These are phyloP conservation scores for Limnanthes douglasii DNA, from an alignment of 345 rosid genomes.

Conservation along the genomic window DNA sequence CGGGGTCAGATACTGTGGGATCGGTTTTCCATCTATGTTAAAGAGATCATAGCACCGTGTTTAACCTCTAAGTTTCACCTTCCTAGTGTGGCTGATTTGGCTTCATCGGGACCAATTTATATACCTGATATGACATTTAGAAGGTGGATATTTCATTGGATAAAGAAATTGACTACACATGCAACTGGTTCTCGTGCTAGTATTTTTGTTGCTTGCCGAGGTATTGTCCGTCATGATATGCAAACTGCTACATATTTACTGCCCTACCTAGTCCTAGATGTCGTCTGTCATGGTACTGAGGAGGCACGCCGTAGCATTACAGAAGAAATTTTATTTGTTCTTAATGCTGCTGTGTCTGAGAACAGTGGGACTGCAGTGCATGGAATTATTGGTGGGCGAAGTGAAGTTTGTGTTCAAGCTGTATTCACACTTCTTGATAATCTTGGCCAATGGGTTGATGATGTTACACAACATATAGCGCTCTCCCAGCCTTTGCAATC, in stretches of 20 bases:
- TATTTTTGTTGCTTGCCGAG: conserved; percentile 87
- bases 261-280: conserved; percentile 81
- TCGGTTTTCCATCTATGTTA: conserved; percentile 82
- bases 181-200: conserved; percentile 81
- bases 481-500: conserved; percentile 49
- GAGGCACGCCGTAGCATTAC: conserved; percentile 76
- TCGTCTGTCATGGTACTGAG: conserved; percentile 76
- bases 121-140: conserved; percentile 89
- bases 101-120: conserved; percentile 66
- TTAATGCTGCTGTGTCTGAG: conserved; percentile 77
- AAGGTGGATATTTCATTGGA: conserved; percentile 89
- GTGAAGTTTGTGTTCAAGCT: conserved; percentile 93
- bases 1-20: conserved; percentile 95
- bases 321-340: conserved; percentile 77
- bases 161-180: conserved; percentile 64
- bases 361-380: conserved; percentile 39
- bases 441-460: conserved; percentile 98
- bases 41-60: conserved; percentile 95
- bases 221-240: conserved; percentile 96
- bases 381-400: conserved; percentile 47
- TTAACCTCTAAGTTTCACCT: conserved; percentile 93
- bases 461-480: conserved; percentile 70
- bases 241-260: conserved; percentile 78
- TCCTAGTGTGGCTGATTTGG: conserved; percentile 62
- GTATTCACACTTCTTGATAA: conserved; percentile 94